Conservation (phyloP, 208 protist genomes). For the Crithidia thermophila region DNA sequence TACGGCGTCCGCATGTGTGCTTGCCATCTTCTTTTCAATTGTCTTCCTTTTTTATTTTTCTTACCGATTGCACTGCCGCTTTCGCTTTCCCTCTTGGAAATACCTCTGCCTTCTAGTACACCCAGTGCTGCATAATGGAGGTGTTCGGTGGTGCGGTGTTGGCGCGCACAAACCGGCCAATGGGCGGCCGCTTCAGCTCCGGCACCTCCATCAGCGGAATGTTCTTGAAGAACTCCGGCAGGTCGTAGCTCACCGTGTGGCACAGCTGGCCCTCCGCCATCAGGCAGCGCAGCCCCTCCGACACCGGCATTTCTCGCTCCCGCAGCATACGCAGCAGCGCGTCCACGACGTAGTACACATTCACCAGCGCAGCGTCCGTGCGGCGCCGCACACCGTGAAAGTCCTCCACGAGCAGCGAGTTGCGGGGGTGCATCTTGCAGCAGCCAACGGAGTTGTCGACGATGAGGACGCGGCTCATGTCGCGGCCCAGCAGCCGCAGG, state of each 20-base stretch:
- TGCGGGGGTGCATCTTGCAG: conserved; percentile 89
- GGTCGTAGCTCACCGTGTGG: conserved; percentile 38
- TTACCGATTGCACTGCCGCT: too few relatives aligned
- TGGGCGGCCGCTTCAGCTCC: conserved; percentile 80
- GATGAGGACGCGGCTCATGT: conserved; percentile 88
- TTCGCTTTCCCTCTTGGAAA: too few relatives aligned
- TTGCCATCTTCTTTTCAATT: too few relatives aligned
- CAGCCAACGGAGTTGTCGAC: conserved; percentile 93
- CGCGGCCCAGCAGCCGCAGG: conserved; percentile 88
- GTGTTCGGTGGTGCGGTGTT: conserved; percentile 59
- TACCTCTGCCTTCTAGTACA: conserved; percentile 41
- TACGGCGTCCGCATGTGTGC: too few relatives aligned
- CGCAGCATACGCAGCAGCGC: conserved; percentile 52
- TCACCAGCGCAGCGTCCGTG: conserved; percentile 81
- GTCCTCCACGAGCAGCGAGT: conserved; percentile 87
- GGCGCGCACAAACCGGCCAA: conserved; percentile 64
- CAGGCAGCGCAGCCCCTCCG: conserved; percentile 51
- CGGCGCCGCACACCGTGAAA: conserved; percentile 72
- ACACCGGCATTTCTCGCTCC: conserved; percentile 44
- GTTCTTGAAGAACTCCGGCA: conserved; percentile 73
- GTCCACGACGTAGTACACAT: conserved; percentile 91
- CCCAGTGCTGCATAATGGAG: conserved; percentile 87
- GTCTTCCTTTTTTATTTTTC: too few relatives aligned
- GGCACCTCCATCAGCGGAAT: conserved; percentile 77
- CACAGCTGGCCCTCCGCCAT: conserved; percentile 72